Evolutionary conservation across 208 protist species (phyloP), one percentile per base, ranked within the genome.

Genomic region (Leishmania guyanensis): DNA sequence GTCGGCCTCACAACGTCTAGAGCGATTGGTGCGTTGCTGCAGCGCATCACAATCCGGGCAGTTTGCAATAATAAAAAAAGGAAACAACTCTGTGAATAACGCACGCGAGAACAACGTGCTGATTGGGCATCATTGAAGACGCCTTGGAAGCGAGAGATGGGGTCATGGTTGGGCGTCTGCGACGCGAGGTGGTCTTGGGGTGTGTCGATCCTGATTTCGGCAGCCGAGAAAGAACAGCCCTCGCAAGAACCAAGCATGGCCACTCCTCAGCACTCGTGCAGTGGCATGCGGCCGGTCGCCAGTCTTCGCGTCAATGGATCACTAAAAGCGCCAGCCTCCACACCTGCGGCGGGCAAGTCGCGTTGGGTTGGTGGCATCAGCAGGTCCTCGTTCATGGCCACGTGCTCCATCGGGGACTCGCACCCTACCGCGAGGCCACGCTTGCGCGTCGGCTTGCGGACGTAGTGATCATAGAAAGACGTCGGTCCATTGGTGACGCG

Each of bases 401-500:
- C 77, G 50, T 84, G 56, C 46, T 82, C 77, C 79, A 93, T 75
- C 2, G 87, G 89, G 36, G 70, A 72, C 70, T 93, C 87, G 39
- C 84, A 84, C 20, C 87, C 88, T 14, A 91, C 83, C 12, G 83
- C 48, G 51, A 89, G 62, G 46, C 90, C 90, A 66, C 85, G 89
- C 60, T 94, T 92, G 62, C 84, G 86, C 48, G 50, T 88, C 17
- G 88, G 85, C 53, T 86, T 79, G 48, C 56, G 54, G 22, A 88
- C 86, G 75, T 90, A 94, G 70, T 94, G 91, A 62, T 92, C 89
- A 71, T 93, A 92, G 54, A 91, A 94, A 6, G 87, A 90, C 0
- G 58, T 72, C 8, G 84, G 86, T 29, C 87, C 86, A 33, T 89
- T 86, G 54, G 82, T 83, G 26, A 56, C 33, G n/a, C 75, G 83